A percentile compares a stretch with the other conserved stretches of the same genome.
phyloP scores from a whole-genome alignment of 2,329 filamentous ascomycete species.

The Fusarium paranaense region DNA sequence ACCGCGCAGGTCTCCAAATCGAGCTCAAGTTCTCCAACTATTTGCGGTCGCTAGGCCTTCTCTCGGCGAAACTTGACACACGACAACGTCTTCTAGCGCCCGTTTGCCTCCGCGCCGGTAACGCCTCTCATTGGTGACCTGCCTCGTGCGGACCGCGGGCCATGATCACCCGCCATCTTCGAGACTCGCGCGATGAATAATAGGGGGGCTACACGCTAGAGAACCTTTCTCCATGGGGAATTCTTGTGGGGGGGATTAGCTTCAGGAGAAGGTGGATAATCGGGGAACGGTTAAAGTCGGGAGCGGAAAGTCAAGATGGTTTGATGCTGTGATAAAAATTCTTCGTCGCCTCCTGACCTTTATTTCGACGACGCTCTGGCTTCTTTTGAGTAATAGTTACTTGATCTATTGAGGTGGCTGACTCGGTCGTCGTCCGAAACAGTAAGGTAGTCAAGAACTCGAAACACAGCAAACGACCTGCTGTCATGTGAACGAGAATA shows the following conservation, averaged over 20 bases:
- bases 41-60: constrained; percentile 11
- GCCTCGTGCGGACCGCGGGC: neutral
- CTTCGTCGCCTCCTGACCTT: neutral
- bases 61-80: constrained; percentile 14
- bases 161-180: neutral
- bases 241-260: neutral
- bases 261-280: neutral
- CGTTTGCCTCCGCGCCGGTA: neutral
- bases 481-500: neutral
- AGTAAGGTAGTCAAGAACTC: constrained; percentile 5
- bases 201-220: neutral
- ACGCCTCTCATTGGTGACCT: neutral
- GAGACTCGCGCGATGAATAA: neutral
- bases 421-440: constrained; percentile 6
- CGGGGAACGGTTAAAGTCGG: constrained; percentile 2
- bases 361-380: constrained; percentile 18
- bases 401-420: constrained; percentile 26
- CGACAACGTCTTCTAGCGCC: constrained; percentile 3
- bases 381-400: constrained; percentile 17
- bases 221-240: constrained; percentile 13
- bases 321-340: neutral
- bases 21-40: neutral
- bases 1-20: neutral
- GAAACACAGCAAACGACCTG: neutral
- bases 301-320: neutral